Percentiles rank a stretch among this genome's conserved stretches.
Evolutionary conservation across 176 grass and related monocot genomes (phyloP).

Genomic region (Carex kokanica): DNA sequence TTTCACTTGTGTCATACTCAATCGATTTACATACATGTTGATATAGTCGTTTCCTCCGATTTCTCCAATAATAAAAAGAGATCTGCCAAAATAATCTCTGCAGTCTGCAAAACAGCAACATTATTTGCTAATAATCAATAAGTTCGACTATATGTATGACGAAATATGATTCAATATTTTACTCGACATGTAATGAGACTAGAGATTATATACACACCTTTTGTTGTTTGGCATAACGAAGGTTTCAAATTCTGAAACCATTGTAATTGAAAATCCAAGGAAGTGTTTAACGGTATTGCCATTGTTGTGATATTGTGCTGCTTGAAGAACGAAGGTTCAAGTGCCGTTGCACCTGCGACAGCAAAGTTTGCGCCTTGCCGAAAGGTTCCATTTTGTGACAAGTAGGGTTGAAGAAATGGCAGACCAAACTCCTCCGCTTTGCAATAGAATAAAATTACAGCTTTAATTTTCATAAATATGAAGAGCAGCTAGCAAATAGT

Average conservation of each 20-base stretch:
- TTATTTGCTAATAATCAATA: not conserved
- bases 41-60: constrained; percentile 42
- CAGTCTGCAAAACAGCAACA: constrained; percentile 19
- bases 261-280: constrained; percentile 38
- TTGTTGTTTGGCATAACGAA: constrained; percentile 31
- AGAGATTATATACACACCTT: constrained; percentile 9
- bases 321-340: constrained; percentile 39
- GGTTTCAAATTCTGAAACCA: constrained; percentile 54
- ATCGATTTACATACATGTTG: not conserved
- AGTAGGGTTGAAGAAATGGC: constrained; percentile 34
- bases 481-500: not conserved
- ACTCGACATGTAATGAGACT: too few relatives aligned
- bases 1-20: constrained; percentile 6
- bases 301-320: constrained; percentile 10
- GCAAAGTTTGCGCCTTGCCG: constrained; percentile 45
- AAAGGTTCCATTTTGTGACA: constrained; percentile 25
- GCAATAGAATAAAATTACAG: not conserved
- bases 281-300: constrained; percentile 23
- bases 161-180: not conserved
- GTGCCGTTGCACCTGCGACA: constrained; percentile 31
- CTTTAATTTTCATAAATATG: not conserved
- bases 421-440: constrained; percentile 48
- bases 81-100: constrained; percentile 28
- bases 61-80: constrained; percentile 44
- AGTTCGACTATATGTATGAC: not conserved